Percentiles rank a stretch among this genome's conserved stretches.
phyloP scores from a whole-genome alignment of 1,284 basidiomycete species.

The Calocybe gambosa region DNA sequence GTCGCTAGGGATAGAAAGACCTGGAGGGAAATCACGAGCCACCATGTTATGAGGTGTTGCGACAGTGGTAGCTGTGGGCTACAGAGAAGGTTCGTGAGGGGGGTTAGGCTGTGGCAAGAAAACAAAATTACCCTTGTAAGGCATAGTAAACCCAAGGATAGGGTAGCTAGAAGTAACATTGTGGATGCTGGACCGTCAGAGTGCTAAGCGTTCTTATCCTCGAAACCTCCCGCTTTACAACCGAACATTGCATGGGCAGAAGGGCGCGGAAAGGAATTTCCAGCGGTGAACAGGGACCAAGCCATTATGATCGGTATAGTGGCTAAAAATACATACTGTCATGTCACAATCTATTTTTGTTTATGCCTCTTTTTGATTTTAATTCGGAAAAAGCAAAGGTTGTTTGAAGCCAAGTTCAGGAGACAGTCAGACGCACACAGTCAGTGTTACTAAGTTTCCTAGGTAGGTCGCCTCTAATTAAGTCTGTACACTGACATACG shows the following conservation, averaged over 20 bases:
- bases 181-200: neutral
- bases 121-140: neutral
- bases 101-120: neutral
- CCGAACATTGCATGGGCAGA: neutral
- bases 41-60: neutral
- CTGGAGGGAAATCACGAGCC: slow-evolving; percentile 11
- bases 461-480: neutral
- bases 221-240: neutral
- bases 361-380: no score
- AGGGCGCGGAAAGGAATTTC: no score
- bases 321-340: no score
- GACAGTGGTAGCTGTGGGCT: neutral
- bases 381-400: no score
- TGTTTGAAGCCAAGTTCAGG: no score
- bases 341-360: no score
- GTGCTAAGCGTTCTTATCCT: neutral
- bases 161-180: neutral
- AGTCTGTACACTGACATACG: slow-evolving; percentile 13
- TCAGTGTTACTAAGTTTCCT: no score
- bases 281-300: neutral
- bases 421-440: no score
- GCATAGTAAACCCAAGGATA: neutral
- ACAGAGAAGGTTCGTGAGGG: neutral
- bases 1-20: slow-evolving; percentile 12
- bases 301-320: neutral